Percentiles rank a stretch among this genome's conserved stretches.
Conservation (phyloP, 345 rosid species). For the Punica granatum region DNA sequence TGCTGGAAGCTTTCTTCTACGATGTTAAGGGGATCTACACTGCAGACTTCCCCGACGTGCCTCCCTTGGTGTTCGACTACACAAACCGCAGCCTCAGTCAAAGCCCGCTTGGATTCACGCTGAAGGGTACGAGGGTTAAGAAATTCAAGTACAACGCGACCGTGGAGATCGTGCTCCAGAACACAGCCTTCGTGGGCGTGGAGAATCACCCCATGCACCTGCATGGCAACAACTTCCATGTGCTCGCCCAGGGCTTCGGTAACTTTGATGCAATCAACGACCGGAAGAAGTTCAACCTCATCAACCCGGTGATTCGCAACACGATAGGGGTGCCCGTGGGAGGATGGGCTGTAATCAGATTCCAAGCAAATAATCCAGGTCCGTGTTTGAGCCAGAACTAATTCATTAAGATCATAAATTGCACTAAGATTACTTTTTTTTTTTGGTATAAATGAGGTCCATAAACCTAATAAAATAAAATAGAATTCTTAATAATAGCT, state of each 20-base stretch:
- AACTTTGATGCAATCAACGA: conserved; percentile 45
- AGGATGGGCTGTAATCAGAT: conserved; percentile 82
- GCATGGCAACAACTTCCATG: conserved; percentile 76
- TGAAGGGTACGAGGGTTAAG: conserved; percentile 53
- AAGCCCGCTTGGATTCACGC: conserved; percentile 29
- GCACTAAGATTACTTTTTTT: no score
- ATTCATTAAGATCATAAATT: no score
- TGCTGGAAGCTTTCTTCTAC: conserved; percentile 54
- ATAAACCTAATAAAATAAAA: no score
- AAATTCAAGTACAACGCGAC: conserved; percentile 60
- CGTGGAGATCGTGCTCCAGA: conserved; percentile 66
- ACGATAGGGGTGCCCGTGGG: conserved; percentile 77
- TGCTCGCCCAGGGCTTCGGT: conserved; percentile 89
- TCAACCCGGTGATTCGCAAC: conserved; percentile 60
- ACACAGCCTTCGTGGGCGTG: conserved; percentile 45
- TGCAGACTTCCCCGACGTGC: conserved; percentile 52
- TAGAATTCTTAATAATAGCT: no score
- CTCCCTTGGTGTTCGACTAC: conserved; percentile 55
- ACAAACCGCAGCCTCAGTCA: conserved; percentile 32
- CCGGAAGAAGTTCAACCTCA: conserved; percentile 42
- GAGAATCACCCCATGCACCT: conserved; percentile 92
- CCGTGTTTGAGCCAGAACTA: no score
- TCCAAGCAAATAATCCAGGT: conserved; percentile 88
- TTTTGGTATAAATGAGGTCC: no score
- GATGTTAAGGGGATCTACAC: conserved; percentile 52